Evolutionary conservation across 169 alveolate species (phyloP), one percentile per base, ranked within the genome.

Genomic region (Blepharisma undulans): DNA sequence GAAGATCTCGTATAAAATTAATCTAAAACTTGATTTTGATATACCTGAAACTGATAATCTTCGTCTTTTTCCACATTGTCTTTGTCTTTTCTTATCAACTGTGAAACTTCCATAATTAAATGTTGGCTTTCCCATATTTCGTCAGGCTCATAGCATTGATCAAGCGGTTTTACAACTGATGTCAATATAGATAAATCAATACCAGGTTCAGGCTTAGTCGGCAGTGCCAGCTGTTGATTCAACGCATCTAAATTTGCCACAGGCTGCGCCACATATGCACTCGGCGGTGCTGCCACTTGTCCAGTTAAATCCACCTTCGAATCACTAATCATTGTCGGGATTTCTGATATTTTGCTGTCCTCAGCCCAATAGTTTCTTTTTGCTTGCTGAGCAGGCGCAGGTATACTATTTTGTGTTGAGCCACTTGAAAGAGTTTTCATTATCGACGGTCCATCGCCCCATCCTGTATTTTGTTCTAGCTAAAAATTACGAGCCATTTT

Each of bases 251-350:
- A 32, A 32, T 78, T 33, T 32, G 78, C 89, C 12, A 82, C 78
- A 32, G 33, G 89, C 22, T 82, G 27, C 1, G 76, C 89, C 10
- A 60, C 89, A 30, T 82, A 82, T 0, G 72, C 78, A 82, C 76
- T 82, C 0, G 89, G 89, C 32, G 89, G 89, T 32, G 89, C 89
- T 16, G 36, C 72, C 25, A 82, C 89, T 29, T 74, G 66, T 29
- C 86, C 86, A 29, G 66, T 25, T 48, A 48, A 48, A 29, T 27
- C 86, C 29, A 72, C 33, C 19, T 72, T 22, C 1, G 86, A 78
- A 78, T 78, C 86, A 27, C 61, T 27, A 78, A 78, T 78, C 60
- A 78, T 5, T 10, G 60, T 78, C 2, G 86, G 86, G 34, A 78
- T 78, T 78, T 27, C 34, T 25, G 71, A 27, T 0, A 78, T 32